A percentile compares a stretch with the other conserved stretches of the same genome.
These are phyloP conservation scores for Cystofilobasidium bisporidii DNA, from an alignment of 768 basidiomycete genomes.

Conservation along the genomic window DNA sequence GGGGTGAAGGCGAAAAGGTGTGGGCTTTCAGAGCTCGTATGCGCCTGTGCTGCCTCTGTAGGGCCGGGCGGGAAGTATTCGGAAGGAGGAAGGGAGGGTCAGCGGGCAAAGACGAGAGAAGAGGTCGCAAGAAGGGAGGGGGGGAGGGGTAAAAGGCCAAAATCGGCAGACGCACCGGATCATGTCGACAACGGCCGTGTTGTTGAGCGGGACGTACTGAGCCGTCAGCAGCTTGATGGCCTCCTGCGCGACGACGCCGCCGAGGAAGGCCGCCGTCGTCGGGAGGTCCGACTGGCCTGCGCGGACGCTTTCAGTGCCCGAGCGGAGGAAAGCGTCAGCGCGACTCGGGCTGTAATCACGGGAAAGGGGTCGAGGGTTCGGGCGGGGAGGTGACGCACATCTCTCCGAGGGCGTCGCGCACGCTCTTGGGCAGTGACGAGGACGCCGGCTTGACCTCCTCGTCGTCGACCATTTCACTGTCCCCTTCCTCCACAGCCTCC, in stretches of 20 bases:
- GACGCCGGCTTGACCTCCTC: too few species aligned
- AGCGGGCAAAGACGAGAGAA: background rate
- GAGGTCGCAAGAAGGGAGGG: background rate
- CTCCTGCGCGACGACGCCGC: slow-evolving; percentile 90
- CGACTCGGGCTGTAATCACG: background rate
- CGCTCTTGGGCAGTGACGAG: slow-evolving; percentile 24
- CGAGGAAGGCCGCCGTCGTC: slow-evolving; percentile 84
- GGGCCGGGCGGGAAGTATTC: too few species aligned
- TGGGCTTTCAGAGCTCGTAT: slow-evolving; percentile 5
- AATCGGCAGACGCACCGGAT: slow-evolving; percentile 31
- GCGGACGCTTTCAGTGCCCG: slow-evolving; percentile 50
- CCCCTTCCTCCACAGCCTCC: too few species aligned
- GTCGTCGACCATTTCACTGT: background rate
- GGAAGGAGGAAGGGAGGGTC: background rate
- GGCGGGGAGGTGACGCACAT: slow-evolving; percentile 29
- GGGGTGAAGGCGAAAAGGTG: too few species aligned
- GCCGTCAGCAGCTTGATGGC: slow-evolving; percentile 93
- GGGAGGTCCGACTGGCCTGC: slow-evolving; percentile 77
- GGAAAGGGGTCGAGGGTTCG: background rate
- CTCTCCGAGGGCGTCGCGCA: slow-evolving; percentile 43
- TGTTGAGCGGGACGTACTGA: slow-evolving; percentile 85
- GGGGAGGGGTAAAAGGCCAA: too few species aligned
- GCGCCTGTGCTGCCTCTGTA: slow-evolving; percentile 1
- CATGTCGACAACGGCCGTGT: slow-evolving; percentile 74
- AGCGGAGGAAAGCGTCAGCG: slow-evolving; percentile 25